A percentile compares a stretch with the other conserved stretches of the same genome.
Evolutionary conservation across 495 filamentous ascomycete genomes (phyloP).

Genomic region (Parathielavia appendiculata): DNA sequence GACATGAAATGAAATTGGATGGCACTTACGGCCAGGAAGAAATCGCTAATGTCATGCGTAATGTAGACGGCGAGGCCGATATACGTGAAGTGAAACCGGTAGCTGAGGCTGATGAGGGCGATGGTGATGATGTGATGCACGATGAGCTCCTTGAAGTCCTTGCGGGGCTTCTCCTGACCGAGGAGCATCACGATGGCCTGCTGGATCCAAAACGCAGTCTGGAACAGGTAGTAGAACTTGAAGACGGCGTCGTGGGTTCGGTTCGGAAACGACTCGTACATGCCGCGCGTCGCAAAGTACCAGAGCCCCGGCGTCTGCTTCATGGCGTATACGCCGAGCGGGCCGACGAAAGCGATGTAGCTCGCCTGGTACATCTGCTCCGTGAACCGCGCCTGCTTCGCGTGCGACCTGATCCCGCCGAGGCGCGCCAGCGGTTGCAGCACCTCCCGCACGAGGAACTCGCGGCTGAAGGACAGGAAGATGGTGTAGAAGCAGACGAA

Average conservation of each 20-base stretch:
- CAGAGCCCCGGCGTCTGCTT: slow-evolving; percentile 78
- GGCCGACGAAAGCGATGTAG: slow-evolving; percentile 93
- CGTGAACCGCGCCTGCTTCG: slow-evolving; percentile 80
- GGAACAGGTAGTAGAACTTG: slow-evolving; percentile 95
- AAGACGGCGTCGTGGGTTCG: slow-evolving; percentile 75
- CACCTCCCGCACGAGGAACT: slow-evolving; percentile 92
- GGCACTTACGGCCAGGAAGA: slow-evolving; percentile 87
- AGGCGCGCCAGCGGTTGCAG: slow-evolving; percentile 71
- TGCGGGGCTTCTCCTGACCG: slow-evolving; percentile 88
- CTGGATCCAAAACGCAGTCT: slow-evolving; percentile 94
- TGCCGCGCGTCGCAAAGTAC: slow-evolving; percentile 89
- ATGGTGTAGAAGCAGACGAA: slow-evolving; percentile 90
- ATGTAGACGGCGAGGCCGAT: slow-evolving; percentile 97
- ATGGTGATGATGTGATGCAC: slow-evolving; percentile 91
- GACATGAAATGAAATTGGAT: neutral
- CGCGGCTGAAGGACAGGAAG: slow-evolving; percentile 85
- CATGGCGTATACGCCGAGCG: slow-evolving; percentile 90
- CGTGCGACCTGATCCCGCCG: slow-evolving; percentile 63
- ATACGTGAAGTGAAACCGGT: slow-evolving; percentile 96
- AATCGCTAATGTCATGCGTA: slow-evolving; percentile 92
- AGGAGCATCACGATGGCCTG: slow-evolving; percentile 86
- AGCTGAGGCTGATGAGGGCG: slow-evolving; percentile 80
- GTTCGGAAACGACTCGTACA: slow-evolving; percentile 92
- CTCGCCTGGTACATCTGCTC: too few relatives aligned
- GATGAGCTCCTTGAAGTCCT: slow-evolving; percentile 94